Conservation (phyloP, 495 filamentous ascomycete species). For the Xylaria acuta region DNA sequence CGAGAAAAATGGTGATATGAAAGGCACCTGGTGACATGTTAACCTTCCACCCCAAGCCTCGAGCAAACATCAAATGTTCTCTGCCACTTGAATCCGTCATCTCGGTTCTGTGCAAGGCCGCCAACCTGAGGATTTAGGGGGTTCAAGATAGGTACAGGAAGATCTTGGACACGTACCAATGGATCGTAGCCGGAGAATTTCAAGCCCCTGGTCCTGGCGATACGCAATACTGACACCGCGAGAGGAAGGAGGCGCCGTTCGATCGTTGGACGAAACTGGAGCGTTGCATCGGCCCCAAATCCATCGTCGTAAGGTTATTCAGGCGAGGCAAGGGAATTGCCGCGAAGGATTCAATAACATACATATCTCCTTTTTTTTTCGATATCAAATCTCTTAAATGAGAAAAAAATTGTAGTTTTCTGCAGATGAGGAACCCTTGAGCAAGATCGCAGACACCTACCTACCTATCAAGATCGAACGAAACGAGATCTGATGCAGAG, state of each 20-base stretch:
- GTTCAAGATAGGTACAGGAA: background rate
- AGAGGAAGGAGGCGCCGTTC: constrained; percentile 20
- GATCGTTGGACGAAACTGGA: constrained; percentile 16
- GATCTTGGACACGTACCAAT: constrained; percentile 15
- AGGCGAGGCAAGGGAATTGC: constrained; percentile 22
- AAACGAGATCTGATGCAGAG: constrained; percentile 5
- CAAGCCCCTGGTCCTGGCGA: background rate
- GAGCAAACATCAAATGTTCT: background rate
- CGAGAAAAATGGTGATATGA: background rate
- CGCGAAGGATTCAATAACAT: constrained; percentile 24
- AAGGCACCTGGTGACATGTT: background rate
- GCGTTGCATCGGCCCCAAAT: constrained; percentile 19
- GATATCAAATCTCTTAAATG: constrained; percentile 2
- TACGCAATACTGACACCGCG: background rate
- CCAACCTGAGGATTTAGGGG: background rate
- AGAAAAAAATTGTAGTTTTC: background rate
- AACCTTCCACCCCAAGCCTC: background rate
- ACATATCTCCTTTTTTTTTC: background rate
- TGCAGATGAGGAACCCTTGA: constrained; percentile 4
- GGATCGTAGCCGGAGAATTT: constrained; percentile 21
- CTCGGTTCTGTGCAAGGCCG: background rate
- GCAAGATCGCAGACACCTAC: background rate
- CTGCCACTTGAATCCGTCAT: background rate
- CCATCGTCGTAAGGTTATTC: constrained; percentile 3
- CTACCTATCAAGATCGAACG: constrained; percentile 8